Conservation (phyloP, 352 stramenopile genomes). For the Aphanomyces astaci region DNA sequence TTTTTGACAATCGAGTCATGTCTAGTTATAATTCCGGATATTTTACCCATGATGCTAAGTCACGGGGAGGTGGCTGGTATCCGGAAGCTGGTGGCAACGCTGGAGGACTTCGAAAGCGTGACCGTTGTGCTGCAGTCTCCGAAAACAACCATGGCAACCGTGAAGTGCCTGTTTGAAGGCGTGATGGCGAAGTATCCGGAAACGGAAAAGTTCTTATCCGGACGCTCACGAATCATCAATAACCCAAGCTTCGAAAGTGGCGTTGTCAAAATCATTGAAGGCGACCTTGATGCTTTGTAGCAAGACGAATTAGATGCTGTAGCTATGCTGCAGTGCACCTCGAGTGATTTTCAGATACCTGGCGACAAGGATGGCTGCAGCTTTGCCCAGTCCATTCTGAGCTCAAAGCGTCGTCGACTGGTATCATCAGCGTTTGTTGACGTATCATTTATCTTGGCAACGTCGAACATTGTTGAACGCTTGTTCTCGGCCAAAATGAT, state of each 20-base stretch:
- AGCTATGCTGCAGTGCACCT: background rate
- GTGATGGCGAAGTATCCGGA: background rate
- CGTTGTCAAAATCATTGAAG: background rate
- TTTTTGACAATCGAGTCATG: background rate
- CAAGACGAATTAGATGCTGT: background rate
- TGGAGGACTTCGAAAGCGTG: background rate
- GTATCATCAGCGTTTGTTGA: background rate
- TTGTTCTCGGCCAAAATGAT: background rate
- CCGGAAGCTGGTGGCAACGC: too few species aligned
- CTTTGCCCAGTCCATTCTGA: background rate
- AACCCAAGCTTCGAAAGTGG: background rate
- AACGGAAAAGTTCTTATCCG: background rate
- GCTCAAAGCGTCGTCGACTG: background rate
- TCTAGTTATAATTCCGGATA: background rate
- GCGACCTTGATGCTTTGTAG: background rate
- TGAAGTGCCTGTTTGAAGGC: background rate
- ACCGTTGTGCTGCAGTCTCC: background rate
- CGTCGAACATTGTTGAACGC: background rate
- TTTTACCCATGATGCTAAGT: too few species aligned
- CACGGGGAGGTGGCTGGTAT: too few species aligned
- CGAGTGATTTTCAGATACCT: background rate
- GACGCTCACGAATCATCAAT: background rate
- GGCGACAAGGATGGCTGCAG: background rate
- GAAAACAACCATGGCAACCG: background rate
- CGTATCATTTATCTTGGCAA: background rate